Base-by-base conservation (phyloP, 257 asterid genomes). In the Voacanga thouarsii region DNA sequence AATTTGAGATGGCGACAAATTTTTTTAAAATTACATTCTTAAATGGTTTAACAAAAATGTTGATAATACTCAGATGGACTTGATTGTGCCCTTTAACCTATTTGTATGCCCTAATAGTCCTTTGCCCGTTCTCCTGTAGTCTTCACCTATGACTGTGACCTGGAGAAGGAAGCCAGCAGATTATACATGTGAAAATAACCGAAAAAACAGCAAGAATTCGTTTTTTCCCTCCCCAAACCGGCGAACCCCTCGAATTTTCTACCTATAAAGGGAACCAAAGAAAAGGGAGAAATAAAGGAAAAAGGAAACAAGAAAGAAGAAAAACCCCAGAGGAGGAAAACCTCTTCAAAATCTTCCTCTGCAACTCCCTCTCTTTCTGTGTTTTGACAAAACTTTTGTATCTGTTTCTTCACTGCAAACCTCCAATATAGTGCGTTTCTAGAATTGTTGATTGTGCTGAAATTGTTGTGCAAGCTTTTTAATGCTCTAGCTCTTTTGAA, bases 311-410 rank as follows among this genome's bases (percentile, higher is more conserved):
- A 19, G 19, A 45, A 51, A 70, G 26, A 69, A 72, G 37, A 10
- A 68, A 75, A 44, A 21, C 44, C 71, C 80, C 68, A 75, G 4
- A 28, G 2, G 39, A 71, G 33, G 59, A 14, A 53, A 18, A 53
- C 23, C 28, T 33, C 71, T 56, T 57, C 43, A 80, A 75, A 75
- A 19, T 33, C 55, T 15, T 21, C 51, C 33, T 9, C 71, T 24
- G 76, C 61, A 74, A 65, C 66, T 73, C 83, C 71, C 55, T 71
- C 66, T 65, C 74, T 72, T 30, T 55, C 51, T 53, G 45, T 24
- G n/a, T 47, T 39, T 71, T 9, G 66, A 6, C 18, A 0, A 24
- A 28, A 12, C 37, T 6, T 33, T 26, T 51, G n/a, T 37, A 44
- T 79, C 24, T 11, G 55, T 51, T 59, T 5, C 65, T 71, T 71